Evolutionary conservation across 139 green algal species (phyloP).

Genomic region (Tetraselmis striata): DNA sequence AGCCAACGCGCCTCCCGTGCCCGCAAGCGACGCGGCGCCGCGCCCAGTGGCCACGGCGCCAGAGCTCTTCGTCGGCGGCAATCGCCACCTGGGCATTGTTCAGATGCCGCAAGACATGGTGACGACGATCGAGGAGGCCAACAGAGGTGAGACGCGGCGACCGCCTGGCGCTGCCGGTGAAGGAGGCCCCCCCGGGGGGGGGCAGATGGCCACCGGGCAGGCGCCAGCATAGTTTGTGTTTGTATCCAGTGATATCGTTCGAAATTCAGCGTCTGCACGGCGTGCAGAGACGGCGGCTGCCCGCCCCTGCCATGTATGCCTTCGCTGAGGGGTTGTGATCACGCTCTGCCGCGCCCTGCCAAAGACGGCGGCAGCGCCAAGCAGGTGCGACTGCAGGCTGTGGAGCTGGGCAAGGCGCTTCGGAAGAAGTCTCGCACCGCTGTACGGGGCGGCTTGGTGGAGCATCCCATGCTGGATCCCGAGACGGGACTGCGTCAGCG

Average conservation of each 20-base stretch:
- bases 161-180: too few relatives aligned
- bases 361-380: neutral
- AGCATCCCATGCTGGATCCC: neutral
- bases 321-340: too few relatives aligned
- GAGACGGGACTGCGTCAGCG: neutral
- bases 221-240: too few relatives aligned
- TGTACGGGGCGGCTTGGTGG: neutral
- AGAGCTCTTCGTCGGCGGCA: neutral
- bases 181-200: too few relatives aligned
- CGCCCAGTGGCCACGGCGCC: neutral
- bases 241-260: too few relatives aligned
- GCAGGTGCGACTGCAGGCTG: neutral
- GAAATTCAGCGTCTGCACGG: too few relatives aligned
- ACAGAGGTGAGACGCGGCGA: neutral
- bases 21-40: neutral
- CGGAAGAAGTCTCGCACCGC: neutral
- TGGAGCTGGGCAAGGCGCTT: neutral
- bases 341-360: too few relatives aligned
- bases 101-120: neutral
- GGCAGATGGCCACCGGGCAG: too few relatives aligned
- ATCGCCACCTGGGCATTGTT: neutral
- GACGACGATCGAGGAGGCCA: neutral
- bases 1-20: neutral
- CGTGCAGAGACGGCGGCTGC: too few relatives aligned
- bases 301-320: too few relatives aligned